Conservation (phyloP, 1,139 yeast species). For the Insectozyma bohioensis region DNA sequence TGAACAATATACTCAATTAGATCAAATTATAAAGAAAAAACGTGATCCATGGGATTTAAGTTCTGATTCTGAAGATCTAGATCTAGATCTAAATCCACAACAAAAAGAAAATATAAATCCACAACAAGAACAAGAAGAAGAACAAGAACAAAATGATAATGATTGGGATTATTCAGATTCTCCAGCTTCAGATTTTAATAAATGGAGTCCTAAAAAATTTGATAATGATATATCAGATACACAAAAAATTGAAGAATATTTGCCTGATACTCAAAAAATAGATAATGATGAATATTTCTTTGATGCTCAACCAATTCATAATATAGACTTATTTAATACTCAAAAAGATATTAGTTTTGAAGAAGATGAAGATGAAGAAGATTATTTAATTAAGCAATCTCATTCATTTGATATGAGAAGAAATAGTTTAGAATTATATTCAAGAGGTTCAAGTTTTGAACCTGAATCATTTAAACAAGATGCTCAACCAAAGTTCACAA, state of each 20-base stretch:
- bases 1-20: no score
- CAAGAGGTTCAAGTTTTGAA: slow-evolving; percentile 9
- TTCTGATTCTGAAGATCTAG: slow-evolving; percentile 4
- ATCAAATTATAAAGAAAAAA: no score
- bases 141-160: no score
- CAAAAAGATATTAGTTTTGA: slow-evolving; percentile 4
- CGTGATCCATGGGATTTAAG: no score
- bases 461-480: slow-evolving; percentile 6
- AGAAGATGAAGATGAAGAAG: slow-evolving; percentile 8
- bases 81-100: background rate
- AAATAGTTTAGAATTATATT: slow-evolving; percentile 14
- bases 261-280: slow-evolving; percentile 4
- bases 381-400: slow-evolving; percentile 5
- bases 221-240: background rate
- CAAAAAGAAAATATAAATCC: no score
- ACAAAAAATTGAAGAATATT: background rate
- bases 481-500: slow-evolving; percentile 9
- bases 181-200: no score
- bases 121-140: no score
- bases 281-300: no score
- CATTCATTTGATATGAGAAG: slow-evolving; percentile 12
- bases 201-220: no score
- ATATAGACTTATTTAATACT: background rate
- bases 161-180: background rate
- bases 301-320: no score